These are phyloP conservation scores for Domatiomyces globalis DNA, from an alignment of 2,329 filamentous ascomycete genomes.

Conservation along the genomic window DNA sequence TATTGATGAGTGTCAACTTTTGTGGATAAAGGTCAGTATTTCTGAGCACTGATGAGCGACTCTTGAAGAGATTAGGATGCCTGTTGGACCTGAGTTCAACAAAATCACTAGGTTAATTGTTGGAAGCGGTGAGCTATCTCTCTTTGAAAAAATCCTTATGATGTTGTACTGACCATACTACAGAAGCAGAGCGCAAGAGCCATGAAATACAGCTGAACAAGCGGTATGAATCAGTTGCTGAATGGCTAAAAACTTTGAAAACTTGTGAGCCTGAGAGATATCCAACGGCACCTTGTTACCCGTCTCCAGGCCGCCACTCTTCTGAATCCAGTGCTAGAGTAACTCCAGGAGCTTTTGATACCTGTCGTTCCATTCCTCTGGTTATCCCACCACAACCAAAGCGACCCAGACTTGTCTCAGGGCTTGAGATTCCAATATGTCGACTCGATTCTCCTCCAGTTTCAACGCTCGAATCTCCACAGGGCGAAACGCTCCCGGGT, in stretches of 20 bases:
- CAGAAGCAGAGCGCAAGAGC: not conserved
- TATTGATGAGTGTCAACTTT: no score
- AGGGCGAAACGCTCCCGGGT: no score
- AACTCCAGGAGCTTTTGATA: no score
- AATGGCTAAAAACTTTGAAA: not conserved
- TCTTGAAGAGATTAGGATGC: not conserved
- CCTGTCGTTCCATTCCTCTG: not conserved
- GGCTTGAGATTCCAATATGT: not conserved
- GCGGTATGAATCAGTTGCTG: not conserved
- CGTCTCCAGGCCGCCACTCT: no score
- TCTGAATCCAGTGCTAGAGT: no score
- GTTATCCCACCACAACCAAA: not conserved
- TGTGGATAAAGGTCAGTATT: no score
- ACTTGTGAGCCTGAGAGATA: no score
- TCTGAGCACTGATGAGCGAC: not conserved
- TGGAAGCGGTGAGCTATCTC: slow-evolving; percentile 8
- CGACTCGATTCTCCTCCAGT: no score
- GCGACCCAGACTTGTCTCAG: not conserved
- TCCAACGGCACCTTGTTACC: no score
- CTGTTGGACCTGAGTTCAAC: slow-evolving; percentile 1
- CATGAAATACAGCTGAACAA: not conserved
- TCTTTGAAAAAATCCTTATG: no score
- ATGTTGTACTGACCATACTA: not conserved
- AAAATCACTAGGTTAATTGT: slow-evolving; percentile 7
- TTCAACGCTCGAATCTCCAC: no score